A percentile compares a stretch with the other conserved stretches of the same genome.
These are phyloP conservation scores for Aspergillus sclerotiicarbonarius DNA, from an alignment of 495 filamentous ascomycete genomes.

Conservation along the genomic window DNA sequence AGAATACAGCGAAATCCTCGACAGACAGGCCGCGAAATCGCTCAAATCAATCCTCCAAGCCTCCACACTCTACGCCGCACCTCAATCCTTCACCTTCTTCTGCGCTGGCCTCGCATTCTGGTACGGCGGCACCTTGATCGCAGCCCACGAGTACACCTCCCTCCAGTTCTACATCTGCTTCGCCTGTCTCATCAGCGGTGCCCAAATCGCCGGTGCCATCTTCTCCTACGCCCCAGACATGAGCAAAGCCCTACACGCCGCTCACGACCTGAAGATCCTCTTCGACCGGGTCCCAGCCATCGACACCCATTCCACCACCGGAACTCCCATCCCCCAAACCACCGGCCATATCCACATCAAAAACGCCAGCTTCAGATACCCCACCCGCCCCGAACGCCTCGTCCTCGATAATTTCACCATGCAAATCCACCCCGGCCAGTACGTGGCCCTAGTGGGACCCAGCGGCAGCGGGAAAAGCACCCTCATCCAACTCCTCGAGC, in stretches of 20 bases:
- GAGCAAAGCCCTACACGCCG: constrained; percentile 63
- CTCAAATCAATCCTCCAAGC: constrained; percentile 25
- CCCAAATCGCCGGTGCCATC: constrained; percentile 46
- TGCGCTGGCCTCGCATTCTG: constrained; percentile 50
- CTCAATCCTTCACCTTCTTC: constrained; percentile 28
- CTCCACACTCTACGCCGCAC: constrained; percentile 18
- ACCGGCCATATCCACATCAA: constrained; percentile 69
- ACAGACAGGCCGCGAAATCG: constrained; percentile 42
- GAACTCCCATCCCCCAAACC: constrained; percentile 49
- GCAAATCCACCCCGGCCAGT: constrained; percentile 68
- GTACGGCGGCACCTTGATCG: constrained; percentile 49
- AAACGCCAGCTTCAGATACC: constrained; percentile 78
- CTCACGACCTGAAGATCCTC: constrained; percentile 66
- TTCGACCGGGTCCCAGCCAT: constrained; percentile 71
- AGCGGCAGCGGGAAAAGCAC: constrained; percentile 83
- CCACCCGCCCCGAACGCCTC: constrained; percentile 70
- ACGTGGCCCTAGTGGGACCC: constrained; percentile 78
- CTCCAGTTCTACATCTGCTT: constrained; percentile 54
- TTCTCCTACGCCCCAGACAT: constrained; percentile 48
- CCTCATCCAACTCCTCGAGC: constrained; percentile 71
- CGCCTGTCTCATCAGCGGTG: constrained; percentile 49
- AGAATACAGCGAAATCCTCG: constrained; percentile 51
- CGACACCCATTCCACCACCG: constrained; percentile 64
- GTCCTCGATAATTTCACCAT: constrained; percentile 71
- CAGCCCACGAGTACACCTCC: constrained; percentile 46